Conservation (phyloP, 2,329 filamentous ascomycete genomes). For the Xylaria sp. region DNA sequence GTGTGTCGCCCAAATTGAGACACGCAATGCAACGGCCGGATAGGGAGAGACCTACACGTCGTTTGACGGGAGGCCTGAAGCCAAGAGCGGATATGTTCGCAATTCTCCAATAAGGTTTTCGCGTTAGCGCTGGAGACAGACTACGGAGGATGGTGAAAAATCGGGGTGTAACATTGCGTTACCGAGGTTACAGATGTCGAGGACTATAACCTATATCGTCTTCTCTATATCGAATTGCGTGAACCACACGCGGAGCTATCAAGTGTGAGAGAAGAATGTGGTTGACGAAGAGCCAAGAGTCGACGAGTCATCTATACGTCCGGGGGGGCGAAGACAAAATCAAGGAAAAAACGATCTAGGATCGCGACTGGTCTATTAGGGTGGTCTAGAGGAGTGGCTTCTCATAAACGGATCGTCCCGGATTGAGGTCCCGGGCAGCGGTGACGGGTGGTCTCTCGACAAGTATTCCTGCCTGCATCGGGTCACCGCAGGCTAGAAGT, state of each 20-base stretch:
- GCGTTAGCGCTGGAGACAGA: slow-evolving; percentile 31
- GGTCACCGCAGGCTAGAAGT: slow-evolving; percentile 21
- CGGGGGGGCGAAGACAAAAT: slow-evolving; percentile 3
- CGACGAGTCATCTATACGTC: background rate
- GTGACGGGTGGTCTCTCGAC: slow-evolving; percentile 1
- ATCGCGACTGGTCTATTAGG: background rate
- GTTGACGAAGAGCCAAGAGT: slow-evolving; percentile 20
- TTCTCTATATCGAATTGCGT: slow-evolving; percentile 33
- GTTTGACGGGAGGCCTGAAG: slow-evolving; percentile 24
- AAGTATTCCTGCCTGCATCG: background rate
- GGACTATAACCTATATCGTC: slow-evolving; percentile 34
- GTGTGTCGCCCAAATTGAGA: slow-evolving; percentile 22
- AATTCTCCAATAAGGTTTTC: slow-evolving; percentile 28
- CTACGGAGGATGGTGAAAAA: slow-evolving; percentile 25
- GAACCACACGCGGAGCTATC: slow-evolving; percentile 1
- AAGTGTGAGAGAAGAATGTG: background rate
- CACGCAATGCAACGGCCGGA: slow-evolving; percentile 5
- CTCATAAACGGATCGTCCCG: background rate
- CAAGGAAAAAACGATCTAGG: background rate
- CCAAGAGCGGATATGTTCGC: slow-evolving; percentile 25
- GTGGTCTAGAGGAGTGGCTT: background rate
- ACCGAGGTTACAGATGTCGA: slow-evolving; percentile 35
- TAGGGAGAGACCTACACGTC: slow-evolving; percentile 7
- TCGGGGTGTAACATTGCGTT: slow-evolving; percentile 39
- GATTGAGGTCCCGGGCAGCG: slow-evolving; percentile 8